Evolutionary conservation across 805 yeast species (phyloP).

Genomic region (Priceomyces haplophilus): DNA sequence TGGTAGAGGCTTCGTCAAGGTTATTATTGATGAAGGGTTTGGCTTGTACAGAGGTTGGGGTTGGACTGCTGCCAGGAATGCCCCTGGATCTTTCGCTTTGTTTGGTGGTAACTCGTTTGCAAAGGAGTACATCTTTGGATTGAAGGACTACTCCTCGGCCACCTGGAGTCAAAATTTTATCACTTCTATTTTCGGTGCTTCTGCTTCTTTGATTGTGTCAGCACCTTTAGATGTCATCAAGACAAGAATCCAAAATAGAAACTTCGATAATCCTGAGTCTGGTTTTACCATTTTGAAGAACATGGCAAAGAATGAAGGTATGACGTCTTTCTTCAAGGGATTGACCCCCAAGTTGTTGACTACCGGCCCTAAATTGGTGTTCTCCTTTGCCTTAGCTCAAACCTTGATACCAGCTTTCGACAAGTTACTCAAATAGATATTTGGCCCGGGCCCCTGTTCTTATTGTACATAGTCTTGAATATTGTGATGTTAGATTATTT

Average conservation of each 20-base stretch:
- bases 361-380: constrained; percentile 96
- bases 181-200: constrained; percentile 94
- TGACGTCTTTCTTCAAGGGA: constrained; percentile 91
- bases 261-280: constrained; percentile 91
- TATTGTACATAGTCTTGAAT: not conserved
- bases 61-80: constrained; percentile 99
- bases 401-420: constrained; percentile 95
- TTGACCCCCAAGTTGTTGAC: constrained; percentile 94
- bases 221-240: constrained; percentile 98
- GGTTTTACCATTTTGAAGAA: constrained; percentile 91
- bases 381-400: constrained; percentile 97
- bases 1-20: constrained; percentile 93
- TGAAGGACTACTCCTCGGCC: constrained; percentile 83
- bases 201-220: constrained; percentile 91
- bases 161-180: constrained; percentile 94
- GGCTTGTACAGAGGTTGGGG: constrained; percentile 98
- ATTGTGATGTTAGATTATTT: not conserved
- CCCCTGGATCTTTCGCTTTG: constrained; percentile 96
- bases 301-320: constrained; percentile 89
- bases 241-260: constrained; percentile 96
- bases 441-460: not conserved
- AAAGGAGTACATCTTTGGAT: constrained; percentile 87
- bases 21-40: constrained; percentile 86
- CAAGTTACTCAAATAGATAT: constrained; percentile 45
- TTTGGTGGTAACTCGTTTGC: constrained; percentile 99